These are phyloP conservation scores for Hanseniaspora occidentalis DNA, from an alignment of 805 yeast genomes.

Conservation along the genomic window DNA sequence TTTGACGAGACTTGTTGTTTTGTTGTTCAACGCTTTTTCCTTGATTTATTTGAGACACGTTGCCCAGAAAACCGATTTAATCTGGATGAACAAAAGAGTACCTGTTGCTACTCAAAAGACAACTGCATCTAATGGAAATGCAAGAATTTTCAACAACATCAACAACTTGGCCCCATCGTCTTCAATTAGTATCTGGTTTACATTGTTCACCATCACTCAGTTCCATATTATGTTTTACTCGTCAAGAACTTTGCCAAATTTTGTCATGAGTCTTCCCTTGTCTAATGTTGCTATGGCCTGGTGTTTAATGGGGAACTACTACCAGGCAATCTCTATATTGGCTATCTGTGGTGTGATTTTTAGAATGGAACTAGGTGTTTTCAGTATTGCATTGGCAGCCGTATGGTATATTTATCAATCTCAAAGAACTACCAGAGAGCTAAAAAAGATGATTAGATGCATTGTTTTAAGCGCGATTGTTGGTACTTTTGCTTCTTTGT, in stretches of 20 bases:
- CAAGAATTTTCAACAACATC: conserved; percentile 9
- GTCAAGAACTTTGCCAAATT: conserved; percentile 84
- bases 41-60: conserved; percentile 39
- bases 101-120: neutral
- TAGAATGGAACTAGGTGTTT: conserved; percentile 55
- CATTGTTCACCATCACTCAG: conserved; percentile 47
- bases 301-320: conserved; percentile 37
- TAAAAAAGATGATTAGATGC: neutral
- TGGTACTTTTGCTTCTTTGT: conserved; percentile 37
- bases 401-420: neutral
- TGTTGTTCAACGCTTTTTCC: conserved; percentile 43
- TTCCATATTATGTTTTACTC: conserved; percentile 74
- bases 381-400: conserved; percentile 37
- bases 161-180: conserved; percentile 7
- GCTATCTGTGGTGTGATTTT: conserved; percentile 57
- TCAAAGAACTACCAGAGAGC: neutral
- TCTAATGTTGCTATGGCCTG: conserved; percentile 43
- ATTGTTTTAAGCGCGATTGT: conserved; percentile 33
- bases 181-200: conserved; percentile 43
- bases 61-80: conserved; percentile 14
- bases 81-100: conserved; percentile 7
- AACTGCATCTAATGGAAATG: neutral
- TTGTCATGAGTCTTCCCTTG: conserved; percentile 61
- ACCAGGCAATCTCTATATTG: conserved; percentile 37
- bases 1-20: conserved; percentile 47